Base-by-base conservation (phyloP, 768 basidiomycete species). In the Amanita thiersii region DNA sequence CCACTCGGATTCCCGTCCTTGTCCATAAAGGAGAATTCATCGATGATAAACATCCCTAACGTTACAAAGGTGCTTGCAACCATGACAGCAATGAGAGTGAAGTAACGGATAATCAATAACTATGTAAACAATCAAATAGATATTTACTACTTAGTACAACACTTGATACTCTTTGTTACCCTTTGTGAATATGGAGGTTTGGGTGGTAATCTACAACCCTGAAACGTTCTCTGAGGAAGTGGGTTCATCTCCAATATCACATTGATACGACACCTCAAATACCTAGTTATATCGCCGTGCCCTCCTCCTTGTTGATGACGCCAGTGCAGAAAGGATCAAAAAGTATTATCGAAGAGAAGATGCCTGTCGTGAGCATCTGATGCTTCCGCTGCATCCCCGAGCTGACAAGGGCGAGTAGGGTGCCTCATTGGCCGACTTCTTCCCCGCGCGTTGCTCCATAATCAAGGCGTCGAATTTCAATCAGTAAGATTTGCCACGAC, bases 21-120 rank as follows among this genome's bases (percentile, higher is more conserved):
- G 45, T 82, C 75, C 36, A 63, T 52, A 52, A 77, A 83, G 2
- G 71, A 67, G 51, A 91, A 86, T 47, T 81, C 72, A 58, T 96
- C 91, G 51, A 93, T 73, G 52, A 96, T 92, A 65, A 93, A 93
- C 76, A 91, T 78, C 5, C 90, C 91, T 19, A 91, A 65, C n/a
- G 81, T 77, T 14, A 74, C 76, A 35, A 88, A 43, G 17, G n/a
- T n/a, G n/a, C n/a, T n/a, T n/a, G n/a, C n/a, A n/a, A n/a, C n/a
- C n/a, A n/a, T n/a, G n/a, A n/a, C n/a, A n/a, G n/a, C n/a, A n/a
- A n/a, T n/a, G n/a, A n/a, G n/a, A n/a, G n/a, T n/a, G n/a, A n/a
- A n/a, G n/a, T n/a, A n/a, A n/a, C n/a, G n/a, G n/a, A n/a, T n/a
- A n/a, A n/a, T n/a, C n/a, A n/a, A n/a, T n/a, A n/a, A n/a, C n/a